Evolutionary conservation across 2,329 filamentous ascomycete genomes (phyloP).

Genomic region (Claviceps arundinis): DNA sequence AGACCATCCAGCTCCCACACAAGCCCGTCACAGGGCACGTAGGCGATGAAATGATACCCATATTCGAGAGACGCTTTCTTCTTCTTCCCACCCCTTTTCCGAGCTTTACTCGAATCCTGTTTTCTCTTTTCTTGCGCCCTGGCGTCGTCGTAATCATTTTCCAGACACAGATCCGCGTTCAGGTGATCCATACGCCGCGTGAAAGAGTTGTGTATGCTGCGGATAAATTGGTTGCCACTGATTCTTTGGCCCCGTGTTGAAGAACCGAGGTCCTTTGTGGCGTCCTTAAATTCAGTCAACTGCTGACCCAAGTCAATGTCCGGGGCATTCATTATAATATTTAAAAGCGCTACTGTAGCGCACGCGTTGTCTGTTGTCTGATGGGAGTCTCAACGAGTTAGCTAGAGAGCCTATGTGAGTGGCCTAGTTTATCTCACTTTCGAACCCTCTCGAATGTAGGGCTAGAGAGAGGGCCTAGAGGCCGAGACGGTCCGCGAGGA

Average conservation of each 20-base stretch:
- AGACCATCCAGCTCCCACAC: slow-evolving; percentile 88
- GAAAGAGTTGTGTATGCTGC: slow-evolving; percentile 78
- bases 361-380: slow-evolving; percentile 75
- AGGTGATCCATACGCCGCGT: slow-evolving; percentile 66
- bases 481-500: background rate
- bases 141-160: slow-evolving; percentile 36
- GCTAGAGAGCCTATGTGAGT: background rate
- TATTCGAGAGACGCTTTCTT: slow-evolving; percentile 40
- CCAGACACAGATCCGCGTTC: slow-evolving; percentile 52
- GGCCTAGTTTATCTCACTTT: background rate
- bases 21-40: slow-evolving; percentile 58
- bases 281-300: slow-evolving; percentile 58
- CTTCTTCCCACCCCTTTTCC: slow-evolving; percentile 15
- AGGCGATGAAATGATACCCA: slow-evolving; percentile 80
- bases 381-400: background rate
- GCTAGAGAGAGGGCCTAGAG: background rate
- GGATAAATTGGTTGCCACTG: slow-evolving; percentile 61
- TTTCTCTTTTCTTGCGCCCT: slow-evolving; percentile 22
- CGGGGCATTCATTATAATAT: slow-evolving; percentile 78
- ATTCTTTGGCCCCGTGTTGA: slow-evolving; percentile 65
- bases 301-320: slow-evolving; percentile 54
- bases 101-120: slow-evolving; percentile 20
- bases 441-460: too few species aligned
- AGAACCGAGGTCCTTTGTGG: slow-evolving; percentile 55
- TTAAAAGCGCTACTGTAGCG: slow-evolving; percentile 82